phyloP scores from a whole-genome alignment of 139 green algal genomes.

The Haematococcus sp. region DNA sequence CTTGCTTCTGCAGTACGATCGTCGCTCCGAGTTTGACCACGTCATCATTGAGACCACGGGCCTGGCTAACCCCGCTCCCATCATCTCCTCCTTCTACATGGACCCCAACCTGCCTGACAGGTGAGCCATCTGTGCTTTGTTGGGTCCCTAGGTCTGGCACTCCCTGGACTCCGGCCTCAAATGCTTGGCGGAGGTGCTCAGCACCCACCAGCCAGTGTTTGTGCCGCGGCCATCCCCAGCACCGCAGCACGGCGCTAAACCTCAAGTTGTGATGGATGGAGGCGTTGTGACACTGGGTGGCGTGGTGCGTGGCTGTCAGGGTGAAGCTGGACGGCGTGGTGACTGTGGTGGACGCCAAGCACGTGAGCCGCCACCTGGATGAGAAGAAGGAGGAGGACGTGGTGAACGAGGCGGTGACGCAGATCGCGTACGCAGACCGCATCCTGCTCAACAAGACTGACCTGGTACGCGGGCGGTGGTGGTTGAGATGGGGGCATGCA shows the following conservation, averaged over 20 bases:
- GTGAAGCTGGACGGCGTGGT: conserved; percentile 85
- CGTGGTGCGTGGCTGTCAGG: neutral
- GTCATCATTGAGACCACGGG: conserved; percentile 97
- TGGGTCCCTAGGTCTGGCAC: neutral
- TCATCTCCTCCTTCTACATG: conserved; percentile 92
- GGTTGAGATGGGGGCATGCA: neutral
- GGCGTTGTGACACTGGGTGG: neutral
- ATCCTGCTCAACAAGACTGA: conserved; percentile 96
- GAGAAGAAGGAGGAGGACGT: conserved; percentile 58
- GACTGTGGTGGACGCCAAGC: conserved; percentile 65
- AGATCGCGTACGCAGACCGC: conserved; percentile 94
- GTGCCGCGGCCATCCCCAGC: too few species aligned
- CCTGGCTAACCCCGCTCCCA: conserved; percentile 89
- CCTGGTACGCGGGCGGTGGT: conserved; percentile 50
- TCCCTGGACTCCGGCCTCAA: too few species aligned
- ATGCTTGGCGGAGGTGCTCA: too few species aligned
- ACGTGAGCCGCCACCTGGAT: conserved; percentile 63
- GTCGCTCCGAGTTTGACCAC: conserved; percentile 80
- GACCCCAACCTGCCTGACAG: conserved; percentile 55
- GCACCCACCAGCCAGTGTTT: too few species aligned
- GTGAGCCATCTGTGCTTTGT: neutral
- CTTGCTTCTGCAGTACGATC: conserved; percentile 42
- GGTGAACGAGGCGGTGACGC: conserved; percentile 91
- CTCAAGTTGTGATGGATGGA: too few species aligned
- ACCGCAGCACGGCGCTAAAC: too few species aligned